Evolutionary conservation across 495 filamentous ascomycete species (phyloP).

Genomic region (Elaphomyces granulatus): DNA sequence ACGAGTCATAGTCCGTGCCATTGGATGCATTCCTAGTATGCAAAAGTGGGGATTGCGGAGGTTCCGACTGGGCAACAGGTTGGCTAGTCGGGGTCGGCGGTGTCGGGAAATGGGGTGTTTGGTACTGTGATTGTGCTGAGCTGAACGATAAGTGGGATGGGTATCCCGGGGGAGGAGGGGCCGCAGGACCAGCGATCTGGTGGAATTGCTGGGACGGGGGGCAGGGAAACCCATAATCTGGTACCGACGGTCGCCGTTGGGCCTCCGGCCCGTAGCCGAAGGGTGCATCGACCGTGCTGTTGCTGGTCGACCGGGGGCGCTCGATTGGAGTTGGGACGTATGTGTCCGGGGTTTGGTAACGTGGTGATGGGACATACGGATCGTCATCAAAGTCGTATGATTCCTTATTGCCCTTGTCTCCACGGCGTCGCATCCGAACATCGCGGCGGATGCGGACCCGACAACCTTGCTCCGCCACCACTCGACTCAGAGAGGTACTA

Average conservation of each 20-base stretch:
- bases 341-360: constrained; percentile 46
- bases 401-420: constrained; percentile 47
- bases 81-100: constrained; percentile 33
- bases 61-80: constrained; percentile 29
- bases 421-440: constrained; percentile 88
- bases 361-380: constrained; percentile 34
- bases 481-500: constrained; percentile 76
- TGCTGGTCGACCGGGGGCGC: constrained; percentile 62
- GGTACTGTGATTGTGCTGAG: constrained; percentile 27
- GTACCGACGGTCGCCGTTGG: constrained; percentile 39
- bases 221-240: constrained; percentile 36
- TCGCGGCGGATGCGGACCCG: constrained; percentile 93
- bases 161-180: constrained; percentile 19
- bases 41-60: constrained; percentile 27
- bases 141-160: constrained; percentile 32
- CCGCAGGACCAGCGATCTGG: constrained; percentile 19
- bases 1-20: constrained; percentile 25
- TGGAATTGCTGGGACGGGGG: constrained; percentile 19
- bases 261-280: constrained; percentile 20
- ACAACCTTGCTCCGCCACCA: constrained; percentile 93
- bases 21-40: constrained; percentile 26
- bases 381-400: constrained; percentile 55
- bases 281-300: constrained; percentile 42
- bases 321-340: constrained; percentile 37
- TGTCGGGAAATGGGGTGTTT: constrained; percentile 31